Evolutionary conservation across 129 eudicot genomes (phyloP).

Genomic region (Helianthus annuus): HanXRQr2.0-SUNRISE NC_035438.2:146067033-146067532

Average conservation of each 20-base stretch:
- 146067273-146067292: constrained; percentile 31
- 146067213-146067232: constrained; percentile 80
- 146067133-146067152: constrained; percentile 41
- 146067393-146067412: constrained; percentile 31
- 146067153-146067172: constrained; percentile 66
- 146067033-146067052: constrained; percentile 46
- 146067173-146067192: constrained; percentile 43
- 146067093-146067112: constrained; percentile 57
- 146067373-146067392: constrained; percentile 17
- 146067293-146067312: constrained; percentile 37
- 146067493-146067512: constrained; percentile 15
- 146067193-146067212: constrained; percentile 53
- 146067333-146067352: not conserved
- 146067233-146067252: constrained; percentile 60
- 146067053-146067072: constrained; percentile 33
- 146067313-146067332: constrained; percentile 15
- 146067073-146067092: constrained; percentile 59
- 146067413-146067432: constrained; percentile 24
- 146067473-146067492: constrained; percentile 23
- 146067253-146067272: not conserved
- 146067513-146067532: not conserved
- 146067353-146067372: not conserved
- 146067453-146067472: constrained; percentile 37
- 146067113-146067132: constrained; percentile 35
- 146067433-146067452: constrained; percentile 19